phyloP scores from a whole-genome alignment of 345 rosid genomes.

The Brassica cretica region DNA sequence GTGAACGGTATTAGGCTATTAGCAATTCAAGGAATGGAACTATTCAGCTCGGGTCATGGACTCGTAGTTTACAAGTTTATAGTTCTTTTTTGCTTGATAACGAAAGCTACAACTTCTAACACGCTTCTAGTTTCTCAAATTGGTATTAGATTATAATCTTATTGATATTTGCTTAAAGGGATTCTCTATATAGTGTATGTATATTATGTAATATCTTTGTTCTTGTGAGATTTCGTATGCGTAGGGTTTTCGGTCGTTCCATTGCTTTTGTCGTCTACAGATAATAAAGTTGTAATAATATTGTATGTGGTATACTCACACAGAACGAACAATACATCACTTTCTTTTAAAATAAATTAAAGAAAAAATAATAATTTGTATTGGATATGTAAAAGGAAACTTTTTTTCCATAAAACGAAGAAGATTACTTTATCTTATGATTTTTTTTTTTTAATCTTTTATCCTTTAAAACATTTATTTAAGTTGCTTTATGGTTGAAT shows the following conservation, averaged over 20 bases:
- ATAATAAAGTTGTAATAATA: background rate
- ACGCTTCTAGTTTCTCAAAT: background rate
- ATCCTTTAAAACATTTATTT: background rate
- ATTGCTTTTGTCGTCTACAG: background rate
- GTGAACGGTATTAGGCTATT: background rate
- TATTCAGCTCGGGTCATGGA: background rate
- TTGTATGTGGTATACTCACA: background rate
- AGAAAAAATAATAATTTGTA: background rate
- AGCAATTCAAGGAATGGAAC: background rate
- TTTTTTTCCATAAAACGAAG: background rate
- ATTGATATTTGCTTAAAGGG: too few relatives aligned
- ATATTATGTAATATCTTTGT: background rate
- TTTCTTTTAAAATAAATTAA: background rate
- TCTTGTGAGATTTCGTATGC: background rate
- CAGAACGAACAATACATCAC: conserved; percentile 2
- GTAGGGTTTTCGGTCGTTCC: background rate
- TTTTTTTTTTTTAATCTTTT: background rate
- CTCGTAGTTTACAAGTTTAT: background rate
- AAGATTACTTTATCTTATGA: background rate
- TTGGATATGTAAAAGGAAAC: background rate
- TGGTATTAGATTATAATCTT: background rate
- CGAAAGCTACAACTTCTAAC: background rate
- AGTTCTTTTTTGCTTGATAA: background rate
- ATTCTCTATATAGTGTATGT: too few relatives aligned
- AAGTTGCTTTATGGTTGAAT: background rate